A percentile compares a stretch with the other conserved stretches of the same genome.
Evolutionary conservation across 106 monocot genomes (phyloP).

Genomic region (Apostasia ramifera): DNA sequence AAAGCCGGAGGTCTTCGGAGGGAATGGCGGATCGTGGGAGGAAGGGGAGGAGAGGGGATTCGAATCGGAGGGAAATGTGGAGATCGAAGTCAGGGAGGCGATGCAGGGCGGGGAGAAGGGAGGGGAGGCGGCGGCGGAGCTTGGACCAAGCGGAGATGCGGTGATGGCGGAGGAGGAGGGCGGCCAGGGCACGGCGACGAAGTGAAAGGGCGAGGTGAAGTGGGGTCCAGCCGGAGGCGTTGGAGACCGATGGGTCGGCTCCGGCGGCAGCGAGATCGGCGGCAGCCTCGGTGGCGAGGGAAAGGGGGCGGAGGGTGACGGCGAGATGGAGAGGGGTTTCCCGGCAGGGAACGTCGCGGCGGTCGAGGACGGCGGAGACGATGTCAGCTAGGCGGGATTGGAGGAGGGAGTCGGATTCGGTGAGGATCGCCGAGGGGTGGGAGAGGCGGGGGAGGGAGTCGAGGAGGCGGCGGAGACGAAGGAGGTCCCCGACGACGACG

Average conservation of each 20-base stretch:
- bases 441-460: conserved; percentile 44
- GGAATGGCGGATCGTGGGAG: conserved; percentile 45
- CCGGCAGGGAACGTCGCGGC: conserved; percentile 60
- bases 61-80: conserved; percentile 64
- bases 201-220: conserved; percentile 59
- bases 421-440: conserved; percentile 34
- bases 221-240: conserved; percentile 73
- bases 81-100: conserved; percentile 58
- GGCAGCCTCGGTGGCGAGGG: conserved; percentile 18
- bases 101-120: conserved; percentile 34
- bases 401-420: conserved; percentile 26
- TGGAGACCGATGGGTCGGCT: conserved; percentile 78
- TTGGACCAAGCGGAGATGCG: conserved; percentile 51
- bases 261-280: conserved; percentile 38
- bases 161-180: conserved; percentile 59
- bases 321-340: conserved; percentile 85
- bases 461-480: conserved; percentile 23
- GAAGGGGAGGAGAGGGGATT: conserved; percentile 61
- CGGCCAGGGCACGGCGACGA: conserved; percentile 27
- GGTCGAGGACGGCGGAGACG: conserved; percentile 55
- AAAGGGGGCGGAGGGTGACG: conserved; percentile 39
- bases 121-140: conserved; percentile 65
- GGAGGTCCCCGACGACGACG: conserved; percentile 31
- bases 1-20: conserved; percentile 59
- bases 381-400: conserved; percentile 20